Base-by-base conservation (phyloP, 2,329 filamentous ascomycete species). In the Thyridium curvatum region DNA sequence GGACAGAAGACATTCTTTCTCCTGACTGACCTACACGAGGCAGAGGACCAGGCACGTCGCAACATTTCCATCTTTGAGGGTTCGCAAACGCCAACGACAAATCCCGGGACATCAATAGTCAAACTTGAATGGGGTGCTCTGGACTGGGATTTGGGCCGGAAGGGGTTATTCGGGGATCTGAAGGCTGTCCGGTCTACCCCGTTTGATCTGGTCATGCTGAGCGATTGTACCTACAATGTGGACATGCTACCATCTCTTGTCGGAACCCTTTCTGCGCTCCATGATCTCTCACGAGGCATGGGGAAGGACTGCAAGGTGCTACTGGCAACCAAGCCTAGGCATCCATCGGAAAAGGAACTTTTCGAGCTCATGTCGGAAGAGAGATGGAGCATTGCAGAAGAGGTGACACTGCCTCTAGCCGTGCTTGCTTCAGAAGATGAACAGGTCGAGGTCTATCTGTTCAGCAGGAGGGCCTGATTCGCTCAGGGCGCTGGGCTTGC, bases 141-240 rank as follows among this genome's bases (percentile, higher is more conserved):
- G 10, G 72, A 79, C 54, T 79, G 76, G 76, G 65, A 75, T 16
- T 62, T 73, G 26, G 74, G 70, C 1, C 55, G 61, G 18, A 43
- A 54, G 2, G 72, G 71, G 1, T 40, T 36, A 0, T 72, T 78
- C 43, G 70, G 69, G 0, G 47, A 58, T 0, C 51, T 62, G 17
- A 6, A 6, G 21, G 6, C 10, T 10, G 62, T 61, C 2, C 44
- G 48, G n/a, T 55, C 60, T 1, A 56, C 54, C 3, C 43, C 53
- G 3, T 79, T 74, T 74, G 69, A 78, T 42, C 55, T 78, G 5
- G 50, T 77, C 34, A 61, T 77, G 38, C 58, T 79, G 16, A 77
- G 74, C 51, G 76, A 80, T 53, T 78, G 76, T 63, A 79, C 74
- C 0, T 79, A 79, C 61, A 79, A 79, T 44, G 69, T 67, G 38